Evolutionary conservation across 345 rosid species (phyloP).

Genomic region (Brassica cretica): DNA sequence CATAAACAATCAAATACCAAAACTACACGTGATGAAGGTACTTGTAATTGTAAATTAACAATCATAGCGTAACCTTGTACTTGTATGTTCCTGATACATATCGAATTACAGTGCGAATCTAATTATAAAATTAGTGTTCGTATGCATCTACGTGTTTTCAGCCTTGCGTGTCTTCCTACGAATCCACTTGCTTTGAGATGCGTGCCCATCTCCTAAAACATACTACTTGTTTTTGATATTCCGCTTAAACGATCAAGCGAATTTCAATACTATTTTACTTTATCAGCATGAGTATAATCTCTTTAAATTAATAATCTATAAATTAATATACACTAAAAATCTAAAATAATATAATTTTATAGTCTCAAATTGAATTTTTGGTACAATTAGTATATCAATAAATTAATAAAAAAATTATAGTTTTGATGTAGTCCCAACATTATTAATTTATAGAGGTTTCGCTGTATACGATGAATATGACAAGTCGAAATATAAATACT

Average conservation of each 20-base stretch:
- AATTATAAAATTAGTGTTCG: neutral
- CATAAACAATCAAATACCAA: neutral
- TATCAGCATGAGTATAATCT: no score
- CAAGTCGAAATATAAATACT: neutral
- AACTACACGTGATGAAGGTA: constrained; percentile 7
- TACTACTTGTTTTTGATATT: constrained; percentile 19
- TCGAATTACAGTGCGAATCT: neutral
- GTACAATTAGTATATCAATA: no score
- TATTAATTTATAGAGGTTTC: no score
- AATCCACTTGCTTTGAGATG: constrained; percentile 33
- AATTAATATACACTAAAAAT: no score
- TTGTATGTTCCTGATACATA: neutral
- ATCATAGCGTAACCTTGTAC: constrained; percentile 1
- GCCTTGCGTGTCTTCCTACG: constrained; percentile 27
- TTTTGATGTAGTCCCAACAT: no score
- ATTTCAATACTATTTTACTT: neutral
- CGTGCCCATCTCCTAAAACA: constrained; percentile 38
- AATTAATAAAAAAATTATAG: no score
- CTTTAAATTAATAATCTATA: no score
- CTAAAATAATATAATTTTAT: no score
- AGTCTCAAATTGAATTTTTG: no score
- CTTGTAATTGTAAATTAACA: neutral
- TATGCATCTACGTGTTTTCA: neutral
- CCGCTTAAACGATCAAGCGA: constrained; percentile 4
- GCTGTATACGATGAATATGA: neutral